These are phyloP conservation scores for Candida yuanshanica DNA, from an alignment of 805 yeast genomes.

Conservation along the genomic window DNA sequence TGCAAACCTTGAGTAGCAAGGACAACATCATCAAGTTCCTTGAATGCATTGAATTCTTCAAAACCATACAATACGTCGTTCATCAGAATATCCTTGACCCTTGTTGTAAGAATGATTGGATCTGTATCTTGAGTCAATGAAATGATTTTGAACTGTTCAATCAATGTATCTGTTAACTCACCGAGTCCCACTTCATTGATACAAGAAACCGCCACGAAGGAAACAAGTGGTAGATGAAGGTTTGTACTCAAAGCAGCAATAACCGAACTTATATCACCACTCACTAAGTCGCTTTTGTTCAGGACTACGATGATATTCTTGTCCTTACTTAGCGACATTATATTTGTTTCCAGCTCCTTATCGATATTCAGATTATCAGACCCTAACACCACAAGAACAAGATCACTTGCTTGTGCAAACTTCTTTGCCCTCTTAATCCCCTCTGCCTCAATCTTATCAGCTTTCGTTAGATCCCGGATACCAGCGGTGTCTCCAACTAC, in stretches of 20 bases:
- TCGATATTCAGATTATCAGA: slow-evolving; percentile 32
- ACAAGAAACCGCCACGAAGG: slow-evolving; percentile 54
- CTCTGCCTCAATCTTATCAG: slow-evolving; percentile 62
- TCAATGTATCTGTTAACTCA: slow-evolving; percentile 37
- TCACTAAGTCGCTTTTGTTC: slow-evolving; percentile 55
- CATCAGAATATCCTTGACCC: slow-evolving; percentile 70
- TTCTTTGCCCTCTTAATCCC: slow-evolving; percentile 76
- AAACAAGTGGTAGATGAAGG: slow-evolving; percentile 17
- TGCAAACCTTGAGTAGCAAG: slow-evolving; percentile 73
- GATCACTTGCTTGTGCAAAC: slow-evolving; percentile 56
- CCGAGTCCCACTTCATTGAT: slow-evolving; percentile 48
- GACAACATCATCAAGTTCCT: slow-evolving; percentile 60
- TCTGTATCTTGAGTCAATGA: slow-evolving; percentile 47
- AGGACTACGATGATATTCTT: slow-evolving; percentile 39
- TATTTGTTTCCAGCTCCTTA: slow-evolving; percentile 34
- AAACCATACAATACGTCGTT: slow-evolving; percentile 76
- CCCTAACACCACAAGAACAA: slow-evolving; percentile 63
- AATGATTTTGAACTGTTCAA: slow-evolving; percentile 39
- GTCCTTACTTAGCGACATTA: slow-evolving; percentile 25
- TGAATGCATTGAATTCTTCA: slow-evolving; percentile 49
- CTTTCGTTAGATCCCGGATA: slow-evolving; percentile 43
- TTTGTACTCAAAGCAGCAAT: slow-evolving; percentile 19
- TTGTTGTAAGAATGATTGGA: slow-evolving; percentile 66
- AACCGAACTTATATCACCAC: slow-evolving; percentile 13
- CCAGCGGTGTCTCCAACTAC: slow-evolving; percentile 94